These are phyloP conservation scores for Casaregolazyma suthepensis DNA, from an alignment of 1,139 yeast species.

Conservation along the genomic window DNA sequence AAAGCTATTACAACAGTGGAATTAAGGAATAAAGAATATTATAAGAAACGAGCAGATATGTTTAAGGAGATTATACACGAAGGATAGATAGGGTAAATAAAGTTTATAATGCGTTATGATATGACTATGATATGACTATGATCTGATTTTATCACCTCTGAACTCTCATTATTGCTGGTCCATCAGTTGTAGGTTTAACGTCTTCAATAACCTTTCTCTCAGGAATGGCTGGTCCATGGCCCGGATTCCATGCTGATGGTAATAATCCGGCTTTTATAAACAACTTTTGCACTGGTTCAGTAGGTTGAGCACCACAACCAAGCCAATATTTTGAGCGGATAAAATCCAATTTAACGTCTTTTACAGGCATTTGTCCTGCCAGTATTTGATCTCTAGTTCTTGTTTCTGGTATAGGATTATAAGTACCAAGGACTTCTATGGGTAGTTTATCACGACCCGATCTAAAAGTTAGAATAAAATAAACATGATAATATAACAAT, in stretches of 20 bases:
- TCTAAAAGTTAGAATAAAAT: constrained; percentile 17
- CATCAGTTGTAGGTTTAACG: constrained; percentile 2
- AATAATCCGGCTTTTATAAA: constrained; percentile 58
- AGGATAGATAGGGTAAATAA: background rate
- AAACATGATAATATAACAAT: background rate
- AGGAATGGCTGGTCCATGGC: constrained; percentile 21
- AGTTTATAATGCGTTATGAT: too few relatives aligned
- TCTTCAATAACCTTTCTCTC: constrained; percentile 15
- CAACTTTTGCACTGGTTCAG: constrained; percentile 70
- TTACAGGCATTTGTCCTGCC: constrained; percentile 54
- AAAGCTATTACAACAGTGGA: background rate
- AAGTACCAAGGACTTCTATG: constrained; percentile 91
- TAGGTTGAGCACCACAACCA: constrained; percentile 97
- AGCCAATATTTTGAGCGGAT: constrained; percentile 95
- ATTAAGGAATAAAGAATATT: background rate
- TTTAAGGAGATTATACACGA: background rate
- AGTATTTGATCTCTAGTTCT: constrained; percentile 52
- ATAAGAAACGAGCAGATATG: background rate
- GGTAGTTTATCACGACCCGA: constrained; percentile 81
- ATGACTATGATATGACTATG: too few relatives aligned
- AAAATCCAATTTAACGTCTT: constrained; percentile 79
- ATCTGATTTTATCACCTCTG: background rate
- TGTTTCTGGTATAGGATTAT: constrained; percentile 77
- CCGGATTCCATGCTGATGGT: constrained; percentile 61
- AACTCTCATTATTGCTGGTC: background rate